A percentile compares a stretch with the other conserved stretches of the same genome.
phyloP scores from a whole-genome alignment of 2,329 filamentous ascomycete genomes.

The Cordyceps cicadae region DNA sequence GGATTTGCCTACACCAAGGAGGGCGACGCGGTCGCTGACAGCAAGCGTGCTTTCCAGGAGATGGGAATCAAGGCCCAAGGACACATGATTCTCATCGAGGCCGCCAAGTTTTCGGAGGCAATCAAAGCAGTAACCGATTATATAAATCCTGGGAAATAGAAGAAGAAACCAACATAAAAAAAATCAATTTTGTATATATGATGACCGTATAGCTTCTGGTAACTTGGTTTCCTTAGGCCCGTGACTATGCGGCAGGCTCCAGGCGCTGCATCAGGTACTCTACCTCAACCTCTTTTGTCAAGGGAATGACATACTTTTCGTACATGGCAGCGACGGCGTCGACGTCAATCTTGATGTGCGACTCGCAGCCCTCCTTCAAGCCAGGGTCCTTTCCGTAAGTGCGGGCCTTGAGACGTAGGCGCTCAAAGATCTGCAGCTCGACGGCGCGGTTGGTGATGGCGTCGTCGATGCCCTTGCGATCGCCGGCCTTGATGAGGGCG shows the following conservation, averaged over 20 bases:
- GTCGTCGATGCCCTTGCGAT: slow-evolving; percentile 72
- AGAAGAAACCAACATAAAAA: neutral
- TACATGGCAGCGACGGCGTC: slow-evolving; percentile 90
- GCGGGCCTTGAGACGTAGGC: slow-evolving; percentile 78
- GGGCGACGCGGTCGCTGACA: slow-evolving; percentile 75
- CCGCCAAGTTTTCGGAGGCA: slow-evolving; percentile 62
- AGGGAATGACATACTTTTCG: slow-evolving; percentile 83
- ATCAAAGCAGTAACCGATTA: slow-evolving; percentile 71
- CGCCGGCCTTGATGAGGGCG: slow-evolving; percentile 68
- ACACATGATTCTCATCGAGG: slow-evolving; percentile 81
- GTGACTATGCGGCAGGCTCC: slow-evolving; percentile 30
- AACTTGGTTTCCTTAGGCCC: neutral
- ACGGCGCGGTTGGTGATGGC: slow-evolving; percentile 87
- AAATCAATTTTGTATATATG: slow-evolving; percentile 7
- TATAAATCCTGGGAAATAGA: slow-evolving; percentile 46
- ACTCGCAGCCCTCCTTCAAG: slow-evolving; percentile 42
- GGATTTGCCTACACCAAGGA: slow-evolving; percentile 73
- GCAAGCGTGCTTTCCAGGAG: slow-evolving; percentile 91
- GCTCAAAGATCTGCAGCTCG: slow-evolving; percentile 83
- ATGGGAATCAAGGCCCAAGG: slow-evolving; percentile 78
- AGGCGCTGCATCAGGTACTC: slow-evolving; percentile 96
- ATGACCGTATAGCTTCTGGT: neutral
- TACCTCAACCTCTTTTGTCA: slow-evolving; percentile 98
- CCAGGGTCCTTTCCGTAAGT: slow-evolving; percentile 91
- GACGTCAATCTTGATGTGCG: slow-evolving; percentile 75